Base-by-base conservation (phyloP, 176 grass and related monocot species). In the Pharus latifolius region DNA sequence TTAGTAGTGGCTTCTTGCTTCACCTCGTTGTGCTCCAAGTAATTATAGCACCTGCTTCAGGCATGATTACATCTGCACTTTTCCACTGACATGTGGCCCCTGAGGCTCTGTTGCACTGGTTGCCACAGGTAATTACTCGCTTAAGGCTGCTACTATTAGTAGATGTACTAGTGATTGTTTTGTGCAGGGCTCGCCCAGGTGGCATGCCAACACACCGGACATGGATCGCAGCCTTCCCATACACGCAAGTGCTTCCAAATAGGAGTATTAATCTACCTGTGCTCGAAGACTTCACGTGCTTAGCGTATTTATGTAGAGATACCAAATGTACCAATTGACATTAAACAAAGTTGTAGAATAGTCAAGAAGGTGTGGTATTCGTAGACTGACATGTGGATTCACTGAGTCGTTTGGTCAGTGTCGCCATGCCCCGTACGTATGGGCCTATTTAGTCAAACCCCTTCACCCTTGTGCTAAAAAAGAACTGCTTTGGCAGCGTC, bases 191-290 rank as follows among this genome's bases (percentile, higher is more conserved):
- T 5, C 35, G 66, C 27, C 35, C 28, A 61, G 19, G 38, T 20
- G 72, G 68, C n/a, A n/a, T n/a, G n/a, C n/a, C n/a, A n/a, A n/a
- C n/a, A n/a, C n/a, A 14, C 62, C 68, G 31, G 65, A 76, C 83
- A 86, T 48, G 64, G 77, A 86, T 86, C 35, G 70, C 71, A 76
- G 77, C 71, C 77, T 80, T 86, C 77, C 18, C 41, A 63, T 2
- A 31, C 65, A 86, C 77, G 77, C 83, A 59, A 81, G 34, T 81
- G 77, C 77, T 50, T 50, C 83, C 65, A 80, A 85, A 56, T 19
- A 37, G 35, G 35, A 17, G 43, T 43, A 23, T 12, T 20, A 33
- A 10, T 24, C 7, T 7, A 74, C 54, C 75, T 69, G 60, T 78
- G 60, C 75, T 54, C 53, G 26, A 37, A 54, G 40, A 18, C 4